A percentile compares a stretch with the other conserved stretches of the same genome.
phyloP scores from a whole-genome alignment of 768 basidiomycete species.

The Leucosporidium yakuticum region DNA sequence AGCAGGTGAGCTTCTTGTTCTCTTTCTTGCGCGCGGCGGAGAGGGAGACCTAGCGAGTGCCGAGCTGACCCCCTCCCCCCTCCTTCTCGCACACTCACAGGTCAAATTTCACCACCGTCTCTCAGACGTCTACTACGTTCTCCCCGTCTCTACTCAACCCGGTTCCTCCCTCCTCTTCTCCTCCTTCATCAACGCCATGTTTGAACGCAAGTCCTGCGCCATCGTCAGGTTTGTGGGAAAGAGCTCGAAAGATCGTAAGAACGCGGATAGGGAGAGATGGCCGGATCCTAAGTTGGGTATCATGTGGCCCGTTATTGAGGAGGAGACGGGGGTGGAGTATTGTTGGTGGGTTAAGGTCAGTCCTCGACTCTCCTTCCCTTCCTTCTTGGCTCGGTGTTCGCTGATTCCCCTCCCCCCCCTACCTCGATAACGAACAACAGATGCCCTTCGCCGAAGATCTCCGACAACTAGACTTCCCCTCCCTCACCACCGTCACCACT shows the following conservation, averaged over 20 bases:
- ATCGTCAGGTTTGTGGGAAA: slow-evolving; percentile 75
- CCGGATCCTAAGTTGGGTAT: slow-evolving; percentile 33
- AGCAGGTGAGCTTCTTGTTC: slow-evolving; percentile 52
- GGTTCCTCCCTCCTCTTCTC: slow-evolving; percentile 53
- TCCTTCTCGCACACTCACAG: too few relatives aligned
- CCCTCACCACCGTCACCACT: slow-evolving; percentile 64
- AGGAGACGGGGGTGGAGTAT: slow-evolving; percentile 59
- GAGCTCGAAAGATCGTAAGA: slow-evolving; percentile 44
- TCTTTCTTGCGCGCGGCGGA: slow-evolving; percentile 30
- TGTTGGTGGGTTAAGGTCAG: slow-evolving; percentile 75
- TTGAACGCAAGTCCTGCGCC: slow-evolving; percentile 58
- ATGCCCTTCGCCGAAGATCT: slow-evolving; percentile 95
- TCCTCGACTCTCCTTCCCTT: neutral
- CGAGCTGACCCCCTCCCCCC: neutral
- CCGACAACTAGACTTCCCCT: slow-evolving; percentile 77
- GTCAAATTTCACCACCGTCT: slow-evolving; percentile 5
- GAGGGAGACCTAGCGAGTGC: too few relatives aligned
- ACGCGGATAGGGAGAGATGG: neutral
- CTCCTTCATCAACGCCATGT: slow-evolving; percentile 78
- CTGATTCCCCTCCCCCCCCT: too few relatives aligned
- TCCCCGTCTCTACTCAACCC: slow-evolving; percentile 18
- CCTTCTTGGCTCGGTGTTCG: neutral
- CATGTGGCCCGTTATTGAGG: slow-evolving; percentile 15
- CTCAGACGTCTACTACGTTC: slow-evolving; percentile 28
- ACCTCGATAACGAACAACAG: too few relatives aligned